These are phyloP conservation scores for Eucalyptus grandis DNA, from an alignment of 345 rosid species.

Conservation along the genomic window DNA sequence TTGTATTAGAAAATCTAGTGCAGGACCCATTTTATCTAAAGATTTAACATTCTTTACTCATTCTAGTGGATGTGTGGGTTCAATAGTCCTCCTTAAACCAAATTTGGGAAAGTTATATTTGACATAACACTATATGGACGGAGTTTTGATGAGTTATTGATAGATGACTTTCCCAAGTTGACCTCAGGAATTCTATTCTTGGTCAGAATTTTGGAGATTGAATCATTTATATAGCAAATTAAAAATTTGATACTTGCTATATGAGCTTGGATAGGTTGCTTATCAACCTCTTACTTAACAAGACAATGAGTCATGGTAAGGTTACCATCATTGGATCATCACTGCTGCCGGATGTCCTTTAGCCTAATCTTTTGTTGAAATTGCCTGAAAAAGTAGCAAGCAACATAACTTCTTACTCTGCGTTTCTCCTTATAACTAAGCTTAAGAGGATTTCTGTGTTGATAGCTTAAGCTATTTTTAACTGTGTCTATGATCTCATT, in stretches of 20 bases:
- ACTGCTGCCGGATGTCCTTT: neutral
- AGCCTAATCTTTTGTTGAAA: neutral
- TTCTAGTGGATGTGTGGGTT: neutral
- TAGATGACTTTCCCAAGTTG: neutral
- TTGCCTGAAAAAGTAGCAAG: neutral
- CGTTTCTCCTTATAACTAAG: neutral
- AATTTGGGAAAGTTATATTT: neutral
- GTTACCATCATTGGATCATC: neutral
- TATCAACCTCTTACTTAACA: neutral
- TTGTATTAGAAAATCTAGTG: neutral
- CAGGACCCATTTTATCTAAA: neutral
- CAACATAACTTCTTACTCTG: neutral
- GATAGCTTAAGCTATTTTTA: neutral
- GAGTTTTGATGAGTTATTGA: neutral
- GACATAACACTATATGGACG: neutral
- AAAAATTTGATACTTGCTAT: neutral
- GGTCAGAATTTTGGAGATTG: neutral
- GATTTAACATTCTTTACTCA: neutral
- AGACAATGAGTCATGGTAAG: neutral
- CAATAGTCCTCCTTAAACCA: neutral
- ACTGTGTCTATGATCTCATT: neutral
- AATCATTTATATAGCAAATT: neutral
- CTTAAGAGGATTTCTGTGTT: neutral
- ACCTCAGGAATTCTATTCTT: neutral
- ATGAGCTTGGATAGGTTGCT: neutral